Evolutionary conservation across 306 rosid species (phyloP), one percentile per base, ranked within the genome.

Genomic region (Inga leiocalycina): DNA sequence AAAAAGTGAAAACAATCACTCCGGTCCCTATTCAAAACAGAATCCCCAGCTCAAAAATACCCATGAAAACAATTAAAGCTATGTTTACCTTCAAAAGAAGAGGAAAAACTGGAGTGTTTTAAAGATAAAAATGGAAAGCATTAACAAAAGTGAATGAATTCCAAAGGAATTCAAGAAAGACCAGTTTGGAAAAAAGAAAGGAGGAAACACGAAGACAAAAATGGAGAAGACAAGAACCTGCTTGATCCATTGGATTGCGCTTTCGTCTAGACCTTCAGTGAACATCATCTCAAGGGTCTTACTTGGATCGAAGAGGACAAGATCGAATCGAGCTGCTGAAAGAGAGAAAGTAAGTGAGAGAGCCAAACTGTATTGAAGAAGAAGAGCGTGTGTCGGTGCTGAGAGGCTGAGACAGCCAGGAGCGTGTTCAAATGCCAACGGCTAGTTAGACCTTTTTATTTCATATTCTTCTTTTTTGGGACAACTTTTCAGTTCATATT

Each of bases 181-280:
- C 10, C n/a, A 8, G 9, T 17, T 16, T 52, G n/a, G n/a, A 16
- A 52, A 52, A 51, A 13, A 20, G 8, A 19, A 17, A 56, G 11
- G 11, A 56, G 10, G 22, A 17, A 52, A 56, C 11, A 20, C 4
- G 6, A 6, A 20, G 27, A 56, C 27, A 56, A 56, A 20, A 56
- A 6, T 52, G 66, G 13, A 20, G 19, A 68, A 71, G 24, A 3
- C n/a, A 20, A 30, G 76, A 56, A 94, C 97, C 97, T 90, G 91
- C 7, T 96, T 94, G 85, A 96, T 88, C 99, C 99, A 96, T 79
- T 90, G 80, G 77, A 96, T 89, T 1, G 99, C 98, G 80, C 45
- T 92, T 82, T 96, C 98, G 81, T 96, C 99, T 0, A 96, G 93
- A 46, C 99, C 99, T 84, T 96, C 90, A 0, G 97, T 92, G 91